Evolutionary conservation across 139 green algal species (phyloP).

Genomic region (Coelastrella sp.): DNA sequence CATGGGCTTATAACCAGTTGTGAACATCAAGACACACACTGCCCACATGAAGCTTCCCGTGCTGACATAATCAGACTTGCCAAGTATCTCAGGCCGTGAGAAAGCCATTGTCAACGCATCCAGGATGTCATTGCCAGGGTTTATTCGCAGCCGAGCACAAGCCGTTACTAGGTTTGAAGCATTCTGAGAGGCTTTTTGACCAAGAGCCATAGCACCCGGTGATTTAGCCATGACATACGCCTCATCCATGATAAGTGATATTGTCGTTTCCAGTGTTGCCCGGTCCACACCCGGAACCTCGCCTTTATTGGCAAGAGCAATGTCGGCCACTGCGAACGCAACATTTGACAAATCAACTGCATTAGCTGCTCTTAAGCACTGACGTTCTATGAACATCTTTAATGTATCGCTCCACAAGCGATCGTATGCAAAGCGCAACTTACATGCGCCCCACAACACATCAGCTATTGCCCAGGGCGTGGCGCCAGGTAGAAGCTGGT

Average conservation of each 20-base stretch:
- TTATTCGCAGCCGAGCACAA: too few species aligned
- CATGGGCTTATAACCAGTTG: too few species aligned
- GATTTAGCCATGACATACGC: background rate
- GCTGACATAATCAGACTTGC: too few species aligned
- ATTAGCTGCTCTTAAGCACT: background rate
- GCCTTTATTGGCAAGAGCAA: background rate
- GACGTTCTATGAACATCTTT: background rate
- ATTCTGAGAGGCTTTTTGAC: too few species aligned
- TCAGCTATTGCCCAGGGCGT: background rate
- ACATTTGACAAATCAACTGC: background rate
- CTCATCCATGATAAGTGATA: background rate
- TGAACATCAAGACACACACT: too few species aligned
- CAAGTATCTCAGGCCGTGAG: too few species aligned
- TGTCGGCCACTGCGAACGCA: background rate
- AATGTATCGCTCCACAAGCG: background rate
- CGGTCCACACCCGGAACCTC: background rate
- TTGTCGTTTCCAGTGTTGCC: background rate
- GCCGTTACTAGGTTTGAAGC: too few species aligned
- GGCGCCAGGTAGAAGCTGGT: background rate
- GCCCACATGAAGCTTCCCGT: too few species aligned
- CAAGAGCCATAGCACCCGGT: too few species aligned
- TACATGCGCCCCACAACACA: background rate
- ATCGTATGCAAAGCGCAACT: background rate
- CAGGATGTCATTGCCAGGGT: too few species aligned
- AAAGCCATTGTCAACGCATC: too few species aligned